These are phyloP conservation scores for Henningerozyma blattae DNA, from an alignment of 805 yeast genomes.

Conservation along the genomic window DNA sequence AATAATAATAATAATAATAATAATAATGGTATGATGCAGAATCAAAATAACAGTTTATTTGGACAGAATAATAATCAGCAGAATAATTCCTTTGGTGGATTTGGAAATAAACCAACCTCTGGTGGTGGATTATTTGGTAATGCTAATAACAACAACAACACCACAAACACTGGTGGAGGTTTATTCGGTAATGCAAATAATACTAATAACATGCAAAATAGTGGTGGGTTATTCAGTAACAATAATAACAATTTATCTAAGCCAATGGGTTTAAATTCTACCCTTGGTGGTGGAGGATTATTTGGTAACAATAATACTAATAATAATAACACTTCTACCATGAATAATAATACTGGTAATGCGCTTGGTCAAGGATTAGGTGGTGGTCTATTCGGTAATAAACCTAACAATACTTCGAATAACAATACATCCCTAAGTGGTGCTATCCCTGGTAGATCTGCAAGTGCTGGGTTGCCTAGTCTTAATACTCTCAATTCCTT, in stretches of 20 bases:
- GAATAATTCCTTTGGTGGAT: constrained; percentile 8
- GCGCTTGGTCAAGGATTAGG: too few species aligned
- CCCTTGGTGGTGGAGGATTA: constrained; percentile 12
- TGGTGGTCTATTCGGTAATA: constrained; percentile 22
- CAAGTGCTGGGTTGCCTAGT: background rate
- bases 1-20: too few species aligned
- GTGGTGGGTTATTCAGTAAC: constrained; percentile 18
- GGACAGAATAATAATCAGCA: constrained; percentile 1
- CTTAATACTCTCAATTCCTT: background rate
- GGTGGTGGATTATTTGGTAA: constrained; percentile 18
- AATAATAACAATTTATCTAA: constrained; percentile 11
- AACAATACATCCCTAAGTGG: constrained; percentile 32
- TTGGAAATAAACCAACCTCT: constrained; percentile 18
- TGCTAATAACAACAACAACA: constrained; percentile 15
- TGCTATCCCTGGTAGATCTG: constrained; percentile 4
- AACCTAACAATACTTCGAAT: constrained; percentile 11
- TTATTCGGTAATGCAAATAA: constrained; percentile 11
- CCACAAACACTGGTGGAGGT: constrained; percentile 12
- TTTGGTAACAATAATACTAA: constrained; percentile 11
- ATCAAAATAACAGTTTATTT: constrained; percentile 3
- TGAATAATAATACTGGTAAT: too few species aligned
- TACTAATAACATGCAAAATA: constrained; percentile 9
- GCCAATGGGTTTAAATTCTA: too few species aligned
- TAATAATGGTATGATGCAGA: constrained; percentile 1
- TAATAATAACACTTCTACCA: background rate